Base-by-base conservation (phyloP, 805 yeast genomes). In the Phaffomyces opuntiae region DNA sequence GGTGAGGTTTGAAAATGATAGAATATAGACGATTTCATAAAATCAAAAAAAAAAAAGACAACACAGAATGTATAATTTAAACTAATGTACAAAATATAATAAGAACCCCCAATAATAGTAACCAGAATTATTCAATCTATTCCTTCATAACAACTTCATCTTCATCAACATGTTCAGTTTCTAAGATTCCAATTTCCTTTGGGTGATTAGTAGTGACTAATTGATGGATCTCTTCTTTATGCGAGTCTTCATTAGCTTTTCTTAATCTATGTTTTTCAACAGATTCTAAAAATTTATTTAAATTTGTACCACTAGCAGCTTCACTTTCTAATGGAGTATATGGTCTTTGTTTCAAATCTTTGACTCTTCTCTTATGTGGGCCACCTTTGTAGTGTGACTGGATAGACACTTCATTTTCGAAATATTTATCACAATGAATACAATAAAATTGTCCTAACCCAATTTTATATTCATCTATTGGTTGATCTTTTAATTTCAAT, bases 401-500 rank as follows among this genome's bases (percentile, higher is more conserved):
- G 45, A 87, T 71, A 8, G 95, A 84, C 31, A 66, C 63, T 39
- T 84, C 88, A 47, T 82, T 81, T 62, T 90, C 96, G 59, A 80
- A 88, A 65, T 93, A 88, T 62, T 83, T 86, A 41, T 95, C 95
- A 72, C 99, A 93, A 52, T 89, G 96, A 44, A 93, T 74, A 66
- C 98, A 93, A 65, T 87, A 93, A 65, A 78, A 83, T 66, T 93
- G 98, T 14, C 96, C 99, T 53, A 93, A 68, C 1, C 99, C 99
- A 1, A 97, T 90, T 60, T 83, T 83, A 38, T 81, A 78, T 67
- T 91, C 98, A 64, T 91, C 96, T 46, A 86, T 64, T 6, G 87
- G 85, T 65, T 91, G 98, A 61, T 85, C 81, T 61, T 86, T 76
- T 47, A 89, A 71, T 37, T 73, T 69, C 46, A 73, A 64, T 45